These are phyloP conservation scores for Porogramme epimiltina DNA, from an alignment of 1,284 basidiomycete genomes.

Conservation along the genomic window DNA sequence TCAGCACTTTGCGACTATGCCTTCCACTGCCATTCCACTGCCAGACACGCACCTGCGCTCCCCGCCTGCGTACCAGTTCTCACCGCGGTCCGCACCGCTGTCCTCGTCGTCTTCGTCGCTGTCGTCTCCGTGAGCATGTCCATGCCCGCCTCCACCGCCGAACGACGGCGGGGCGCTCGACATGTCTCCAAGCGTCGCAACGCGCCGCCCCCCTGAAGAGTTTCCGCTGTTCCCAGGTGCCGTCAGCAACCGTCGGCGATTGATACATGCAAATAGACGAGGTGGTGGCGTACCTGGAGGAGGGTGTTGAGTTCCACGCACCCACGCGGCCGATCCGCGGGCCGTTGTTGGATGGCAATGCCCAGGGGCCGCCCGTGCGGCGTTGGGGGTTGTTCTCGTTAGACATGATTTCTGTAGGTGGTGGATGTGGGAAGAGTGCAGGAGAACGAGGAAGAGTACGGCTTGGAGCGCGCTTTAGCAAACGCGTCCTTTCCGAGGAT, in stretches of 20 bases:
- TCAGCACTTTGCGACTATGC: neutral
- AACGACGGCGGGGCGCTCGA: constrained; percentile 16
- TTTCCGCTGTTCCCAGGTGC: constrained; percentile 7
- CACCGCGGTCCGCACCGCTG: constrained; percentile 44
- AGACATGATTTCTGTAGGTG: constrained; percentile 13
- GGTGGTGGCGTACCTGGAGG: constrained; percentile 25
- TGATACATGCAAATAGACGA: too few relatives aligned
- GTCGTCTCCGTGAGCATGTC: constrained; percentile 20
- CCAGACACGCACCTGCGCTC: constrained; percentile 70
- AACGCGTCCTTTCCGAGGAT: too few relatives aligned
- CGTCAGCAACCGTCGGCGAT: too few relatives aligned
- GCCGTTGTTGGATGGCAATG: constrained; percentile 35
- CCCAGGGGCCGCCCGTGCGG: constrained; percentile 43
- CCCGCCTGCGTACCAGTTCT: constrained; percentile 85
- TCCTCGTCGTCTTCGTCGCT: constrained; percentile 56
- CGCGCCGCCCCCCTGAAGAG: constrained; percentile 19
- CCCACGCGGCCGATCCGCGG: constrained; percentile 32
- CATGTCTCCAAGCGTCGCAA: constrained; percentile 28
- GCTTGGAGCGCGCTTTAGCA: too few relatives aligned
- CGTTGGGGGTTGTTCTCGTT: constrained; percentile 18
- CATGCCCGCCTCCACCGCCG: constrained; percentile 15
- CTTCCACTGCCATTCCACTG: neutral
- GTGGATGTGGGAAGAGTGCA: too few relatives aligned
- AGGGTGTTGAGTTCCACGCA: constrained; percentile 22
- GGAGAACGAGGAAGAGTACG: too few relatives aligned